phyloP scores from a whole-genome alignment of 2,329 filamentous ascomycete genomes.

The Beauveria caledonica region DNA sequence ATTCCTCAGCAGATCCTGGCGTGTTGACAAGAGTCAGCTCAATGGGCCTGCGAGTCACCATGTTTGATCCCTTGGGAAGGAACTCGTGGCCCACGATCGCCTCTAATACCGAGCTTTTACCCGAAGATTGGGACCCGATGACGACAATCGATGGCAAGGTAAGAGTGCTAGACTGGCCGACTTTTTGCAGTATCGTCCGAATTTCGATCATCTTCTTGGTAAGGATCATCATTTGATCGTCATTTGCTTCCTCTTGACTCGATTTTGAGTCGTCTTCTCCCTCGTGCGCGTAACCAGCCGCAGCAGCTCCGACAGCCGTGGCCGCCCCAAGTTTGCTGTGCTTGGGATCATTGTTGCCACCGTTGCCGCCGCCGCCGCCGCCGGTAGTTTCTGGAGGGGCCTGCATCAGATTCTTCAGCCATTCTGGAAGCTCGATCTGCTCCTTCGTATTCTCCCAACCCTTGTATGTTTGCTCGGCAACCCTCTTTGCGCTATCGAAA shows the following conservation, averaged over 20 bases:
- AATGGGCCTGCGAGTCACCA: conserved; percentile 94
- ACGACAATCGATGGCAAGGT: conserved; percentile 97
- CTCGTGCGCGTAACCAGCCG: conserved; percentile 71
- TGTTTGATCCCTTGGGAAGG: conserved; percentile 93
- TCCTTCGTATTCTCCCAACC: conserved; percentile 84
- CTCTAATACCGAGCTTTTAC: conserved; percentile 94
- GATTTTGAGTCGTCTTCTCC: conserved; percentile 53
- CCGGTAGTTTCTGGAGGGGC: conserved; percentile 31
- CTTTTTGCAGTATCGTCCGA: conserved; percentile 77
- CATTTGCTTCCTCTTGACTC: conserved; percentile 61
- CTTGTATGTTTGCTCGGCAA: conserved; percentile 69
- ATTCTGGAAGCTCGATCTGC: conserved; percentile 60
- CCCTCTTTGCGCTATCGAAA: conserved; percentile 62
- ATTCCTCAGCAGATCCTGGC: conserved; percentile 76
- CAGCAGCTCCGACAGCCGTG: conserved; percentile 62
- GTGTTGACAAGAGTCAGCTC: conserved; percentile 96
- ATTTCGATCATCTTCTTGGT: conserved; percentile 99
- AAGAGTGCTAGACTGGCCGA: conserved; percentile 83
- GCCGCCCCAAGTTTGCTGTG: conserved; percentile 52
- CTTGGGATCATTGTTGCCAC: conserved; percentile 44
- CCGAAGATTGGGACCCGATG: conserved; percentile 95
- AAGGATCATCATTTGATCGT: conserved; percentile 99
- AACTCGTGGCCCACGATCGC: conserved; percentile 98
- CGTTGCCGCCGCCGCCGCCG: conserved; percentile 38
- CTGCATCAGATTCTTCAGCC: conserved; percentile 67